Conservation (phyloP, 1,284 basidiomycete species). For the Stereum hirsutum region DNA sequence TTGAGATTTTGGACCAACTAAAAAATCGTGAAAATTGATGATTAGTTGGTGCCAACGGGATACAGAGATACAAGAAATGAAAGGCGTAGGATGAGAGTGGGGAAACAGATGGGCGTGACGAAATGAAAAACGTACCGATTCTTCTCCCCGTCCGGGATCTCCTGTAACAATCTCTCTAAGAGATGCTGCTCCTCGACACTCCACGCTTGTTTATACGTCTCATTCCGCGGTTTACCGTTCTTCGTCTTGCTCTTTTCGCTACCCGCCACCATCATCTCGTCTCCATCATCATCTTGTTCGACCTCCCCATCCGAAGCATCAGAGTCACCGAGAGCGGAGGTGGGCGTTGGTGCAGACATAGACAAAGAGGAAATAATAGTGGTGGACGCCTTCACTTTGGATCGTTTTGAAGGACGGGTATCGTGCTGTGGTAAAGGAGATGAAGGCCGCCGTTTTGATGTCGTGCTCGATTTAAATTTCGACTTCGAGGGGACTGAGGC, state of each 20-base stretch:
- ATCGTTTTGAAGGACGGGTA: too few species aligned
- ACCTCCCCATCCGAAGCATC: too few species aligned
- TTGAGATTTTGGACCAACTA: constrained; percentile 74
- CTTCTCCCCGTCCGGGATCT: constrained; percentile 70
- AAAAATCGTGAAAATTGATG: neutral
- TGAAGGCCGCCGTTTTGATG: neutral
- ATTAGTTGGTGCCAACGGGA: neutral
- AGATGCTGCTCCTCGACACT: constrained; percentile 64
- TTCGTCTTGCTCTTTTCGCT: too few species aligned
- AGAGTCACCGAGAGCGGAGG: too few species aligned
- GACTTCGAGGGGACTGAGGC: neutral
- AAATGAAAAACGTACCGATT: constrained; percentile 46
- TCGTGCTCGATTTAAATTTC: neutral
- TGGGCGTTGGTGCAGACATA: too few species aligned
- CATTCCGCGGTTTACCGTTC: constrained; percentile 31
- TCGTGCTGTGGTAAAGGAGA: neutral
- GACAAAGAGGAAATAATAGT: too few species aligned
- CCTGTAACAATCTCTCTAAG: constrained; percentile 58
- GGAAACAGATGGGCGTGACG: neutral
- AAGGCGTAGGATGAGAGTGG: neutral
- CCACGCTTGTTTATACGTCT: constrained; percentile 76
- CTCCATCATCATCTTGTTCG: too few species aligned
- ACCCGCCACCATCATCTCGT: too few species aligned
- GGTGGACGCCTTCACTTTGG: too few species aligned
- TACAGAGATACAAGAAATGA: neutral